Base-by-base conservation (phyloP, 768 basidiomycete genomes). In the Panellus pusillus region DNA sequence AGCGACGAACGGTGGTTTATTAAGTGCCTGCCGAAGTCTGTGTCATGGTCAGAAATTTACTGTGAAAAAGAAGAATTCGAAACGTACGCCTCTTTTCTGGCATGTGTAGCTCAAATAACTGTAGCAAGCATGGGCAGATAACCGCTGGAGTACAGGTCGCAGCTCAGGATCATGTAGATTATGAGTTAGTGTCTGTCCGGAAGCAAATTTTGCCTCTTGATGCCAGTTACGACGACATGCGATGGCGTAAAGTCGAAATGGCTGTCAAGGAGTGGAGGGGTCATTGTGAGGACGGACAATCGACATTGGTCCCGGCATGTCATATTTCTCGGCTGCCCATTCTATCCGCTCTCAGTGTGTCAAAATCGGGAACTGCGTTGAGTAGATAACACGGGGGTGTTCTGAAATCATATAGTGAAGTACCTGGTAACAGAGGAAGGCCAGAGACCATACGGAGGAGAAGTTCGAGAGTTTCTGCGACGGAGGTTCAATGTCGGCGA, bases 371-470 rank as follows among this genome's bases (percentile, higher is more conserved):
- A 14, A 35, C 32, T 35, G 7, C 9, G 8, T 9, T 11, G 11
- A 2, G 3, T 35, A 35, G 14, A n/a, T n/a, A 35, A 35, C 19
- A 24, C 24, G 24, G 24, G 24, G 6, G 24, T 24, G 6, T 24
- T 24, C 24, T 24, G 24, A 24, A 3, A 24, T 2, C 24, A 24
- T 24, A 24, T 24, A 24, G 24, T 2, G 24, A 24, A 15, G 14
- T 15, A 31, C 51, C 31, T 4, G 56, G 56, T 18, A 57, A 41
- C 17, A 87, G 73, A 0, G 81, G 72, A 11, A 84, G 72, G 9
- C 86, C 85, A 44, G 79, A 83, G 19, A 81, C 72, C 80, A 87
- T 84, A 56, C 78, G 78, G 3, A 87, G 71, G 3, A 87, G 67
- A 9, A 72, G 67, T 61, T 84, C 82, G 27, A 87, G 75, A 0